These are phyloP conservation scores for Diatrype stigma DNA, from an alignment of 2,329 filamentous ascomycete genomes.

Conservation along the genomic window DNA sequence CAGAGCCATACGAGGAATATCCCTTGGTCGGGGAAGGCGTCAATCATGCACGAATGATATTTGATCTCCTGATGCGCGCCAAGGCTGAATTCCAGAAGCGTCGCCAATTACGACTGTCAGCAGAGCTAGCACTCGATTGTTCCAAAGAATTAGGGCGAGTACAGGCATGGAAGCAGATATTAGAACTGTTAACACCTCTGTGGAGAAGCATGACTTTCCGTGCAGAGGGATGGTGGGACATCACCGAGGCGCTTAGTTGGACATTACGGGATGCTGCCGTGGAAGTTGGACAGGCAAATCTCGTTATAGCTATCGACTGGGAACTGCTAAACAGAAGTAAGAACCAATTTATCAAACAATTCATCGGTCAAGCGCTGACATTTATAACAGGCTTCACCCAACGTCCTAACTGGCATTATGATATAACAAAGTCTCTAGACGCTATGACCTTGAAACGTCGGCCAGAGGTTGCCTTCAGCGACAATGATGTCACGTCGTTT, in stretches of 20 bases:
- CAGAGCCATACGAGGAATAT: conserved; percentile 57
- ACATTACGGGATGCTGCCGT: conserved; percentile 54
- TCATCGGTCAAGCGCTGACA: conserved; percentile 13
- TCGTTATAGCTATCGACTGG: conserved; percentile 61
- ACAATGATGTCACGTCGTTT: conserved; percentile 50
- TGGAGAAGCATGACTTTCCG: conserved; percentile 56
- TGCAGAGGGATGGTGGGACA: conserved; percentile 55
- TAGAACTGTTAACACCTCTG: conserved; percentile 51
- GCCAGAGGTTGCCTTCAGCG: conserved; percentile 47
- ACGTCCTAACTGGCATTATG: conserved; percentile 56
- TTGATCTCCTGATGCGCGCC: conserved; percentile 48
- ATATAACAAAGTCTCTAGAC: conserved; percentile 54
- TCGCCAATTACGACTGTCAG: conserved; percentile 47
- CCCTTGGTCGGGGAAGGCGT: conserved; percentile 47
- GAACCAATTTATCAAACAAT: conserved; percentile 15
- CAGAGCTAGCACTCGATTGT: conserved; percentile 54
- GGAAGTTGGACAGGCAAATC: conserved; percentile 46
- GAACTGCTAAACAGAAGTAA: conserved; percentile 57
- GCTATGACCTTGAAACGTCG: conserved; percentile 40
- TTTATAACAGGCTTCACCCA: conserved; percentile 45
- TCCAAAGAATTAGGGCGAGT: conserved; percentile 50
- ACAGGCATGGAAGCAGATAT: conserved; percentile 48
- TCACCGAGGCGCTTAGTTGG: conserved; percentile 59
- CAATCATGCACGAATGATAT: conserved; percentile 52
- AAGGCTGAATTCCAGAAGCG: conserved; percentile 50